These are phyloP conservation scores for Sonneratia alba DNA, from an alignment of 345 rosid species.

Conservation along the genomic window DNA sequence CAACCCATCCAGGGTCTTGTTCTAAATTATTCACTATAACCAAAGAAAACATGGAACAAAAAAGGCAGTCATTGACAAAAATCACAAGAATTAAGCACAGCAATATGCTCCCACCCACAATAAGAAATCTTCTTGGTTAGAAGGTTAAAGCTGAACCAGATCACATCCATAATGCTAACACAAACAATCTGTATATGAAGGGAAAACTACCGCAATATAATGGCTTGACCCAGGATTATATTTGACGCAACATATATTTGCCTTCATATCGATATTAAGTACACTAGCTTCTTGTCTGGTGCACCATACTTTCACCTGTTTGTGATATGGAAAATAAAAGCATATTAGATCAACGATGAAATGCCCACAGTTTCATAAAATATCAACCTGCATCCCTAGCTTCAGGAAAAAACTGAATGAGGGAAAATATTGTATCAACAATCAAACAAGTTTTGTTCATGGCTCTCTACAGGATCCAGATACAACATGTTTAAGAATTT, in stretches of 20 bases:
- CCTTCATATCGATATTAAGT: conserved; percentile 93
- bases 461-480: no score
- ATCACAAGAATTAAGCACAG: background rate
- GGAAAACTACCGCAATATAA: conserved; percentile 67
- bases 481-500: no score
- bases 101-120: background rate
- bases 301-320: conserved; percentile 99
- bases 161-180: background rate
- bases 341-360: background rate
- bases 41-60: background rate
- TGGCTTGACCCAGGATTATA: conserved; percentile 97
- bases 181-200: background rate
- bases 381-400: background rate
- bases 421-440: background rate
- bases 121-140: background rate
- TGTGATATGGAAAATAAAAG: conserved; percentile 11
- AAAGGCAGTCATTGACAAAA: background rate
- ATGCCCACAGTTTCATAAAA: background rate
- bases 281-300: conserved; percentile 91
- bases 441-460: no score
- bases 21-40: background rate
- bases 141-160: background rate
- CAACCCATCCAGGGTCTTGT: background rate
- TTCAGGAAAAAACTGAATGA: background rate
- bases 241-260: conserved; percentile 96